Percentiles rank a stretch among this genome's conserved stretches.
Conservation (phyloP, 352 stramenopile species). For the Hyaloperonospora brassicae region DNA sequence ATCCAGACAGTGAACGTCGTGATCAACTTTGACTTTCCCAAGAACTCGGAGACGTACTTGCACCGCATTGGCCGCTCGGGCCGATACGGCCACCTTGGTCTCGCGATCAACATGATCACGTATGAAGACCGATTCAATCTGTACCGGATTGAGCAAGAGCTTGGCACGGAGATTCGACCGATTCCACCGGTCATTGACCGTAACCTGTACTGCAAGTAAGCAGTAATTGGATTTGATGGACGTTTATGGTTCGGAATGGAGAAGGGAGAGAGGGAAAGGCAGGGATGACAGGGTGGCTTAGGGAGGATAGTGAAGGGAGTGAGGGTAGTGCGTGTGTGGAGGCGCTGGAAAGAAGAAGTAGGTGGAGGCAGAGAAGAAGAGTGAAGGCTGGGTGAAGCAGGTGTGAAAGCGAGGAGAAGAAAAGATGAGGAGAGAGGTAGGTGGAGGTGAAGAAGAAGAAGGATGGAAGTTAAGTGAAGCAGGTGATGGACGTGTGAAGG, state of each 20-base stretch:
- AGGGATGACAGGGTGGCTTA: slow-evolving; percentile 2
- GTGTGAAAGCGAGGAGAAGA: background rate
- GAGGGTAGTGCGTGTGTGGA: slow-evolving; percentile 9
- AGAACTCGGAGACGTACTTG: slow-evolving; percentile 99
- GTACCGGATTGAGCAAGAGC: slow-evolving; percentile 97
- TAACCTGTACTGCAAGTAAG: slow-evolving; percentile 95
- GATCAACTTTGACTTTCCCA: slow-evolving; percentile 99
- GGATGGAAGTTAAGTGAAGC: background rate
- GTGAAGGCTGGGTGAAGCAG: slow-evolving; percentile 2
- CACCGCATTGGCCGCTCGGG: slow-evolving; percentile 98
- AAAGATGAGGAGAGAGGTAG: background rate
- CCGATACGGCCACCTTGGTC: slow-evolving; percentile 96
- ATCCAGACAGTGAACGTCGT: slow-evolving; percentile 99
- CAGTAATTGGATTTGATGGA: background rate
- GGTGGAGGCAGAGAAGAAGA: slow-evolving; percentile 3
- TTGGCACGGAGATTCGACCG: slow-evolving; percentile 98
- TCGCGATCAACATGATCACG: slow-evolving; percentile 99
- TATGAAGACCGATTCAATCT: slow-evolving; percentile 97
- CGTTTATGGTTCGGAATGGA: background rate
- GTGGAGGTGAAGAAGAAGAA: background rate
- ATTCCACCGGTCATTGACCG: slow-evolving; percentile 98
- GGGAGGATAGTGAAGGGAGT: slow-evolving; percentile 1
- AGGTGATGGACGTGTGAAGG: background rate
- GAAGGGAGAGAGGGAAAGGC: background rate
- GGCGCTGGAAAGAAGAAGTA: background rate